Conservation (phyloP, 2,329 filamentous ascomycete genomes). For the Fusarium brevicatenulatum region DNA sequence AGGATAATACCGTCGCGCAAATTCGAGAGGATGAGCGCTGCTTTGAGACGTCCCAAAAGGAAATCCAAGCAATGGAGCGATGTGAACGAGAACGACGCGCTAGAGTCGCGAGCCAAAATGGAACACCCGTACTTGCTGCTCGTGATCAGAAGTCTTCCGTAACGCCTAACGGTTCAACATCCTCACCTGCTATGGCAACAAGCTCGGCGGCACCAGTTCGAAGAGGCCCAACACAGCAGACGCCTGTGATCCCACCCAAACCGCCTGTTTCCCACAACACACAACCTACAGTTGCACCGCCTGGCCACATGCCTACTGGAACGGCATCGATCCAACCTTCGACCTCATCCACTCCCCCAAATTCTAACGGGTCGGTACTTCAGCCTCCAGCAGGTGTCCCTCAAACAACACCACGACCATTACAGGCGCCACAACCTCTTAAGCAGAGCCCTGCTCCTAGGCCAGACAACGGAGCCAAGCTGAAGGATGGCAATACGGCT, state of each 20-base stretch:
- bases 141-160: slow-evolving; percentile 46
- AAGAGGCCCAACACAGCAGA: slow-evolving; percentile 45
- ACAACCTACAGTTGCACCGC: slow-evolving; percentile 43
- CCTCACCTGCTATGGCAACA: slow-evolving; percentile 37
- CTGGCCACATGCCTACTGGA: slow-evolving; percentile 44
- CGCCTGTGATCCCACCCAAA: slow-evolving; percentile 52
- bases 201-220: slow-evolving; percentile 39
- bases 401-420: slow-evolving; percentile 46
- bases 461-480: slow-evolving; percentile 47
- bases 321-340: slow-evolving; percentile 45
- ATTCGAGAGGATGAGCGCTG: slow-evolving; percentile 79
- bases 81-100: slow-evolving; percentile 52
- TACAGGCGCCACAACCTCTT: slow-evolving; percentile 47
- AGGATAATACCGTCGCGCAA: slow-evolving; percentile 72
- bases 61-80: slow-evolving; percentile 75
- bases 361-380: slow-evolving; percentile 47
- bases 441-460: slow-evolving; percentile 49
- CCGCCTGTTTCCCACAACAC: slow-evolving; percentile 38
- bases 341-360: slow-evolving; percentile 46
- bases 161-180: slow-evolving; percentile 39
- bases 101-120: slow-evolving; percentile 50
- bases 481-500: slow-evolving; percentile 42
- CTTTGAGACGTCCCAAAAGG: slow-evolving; percentile 70
- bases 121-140: slow-evolving; percentile 47
- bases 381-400: slow-evolving; percentile 51